A percentile compares a stretch with the other conserved stretches of the same genome.
phyloP scores from a whole-genome alignment of 139 green algal genomes.

The Chlamydomonas sp. region DNA sequence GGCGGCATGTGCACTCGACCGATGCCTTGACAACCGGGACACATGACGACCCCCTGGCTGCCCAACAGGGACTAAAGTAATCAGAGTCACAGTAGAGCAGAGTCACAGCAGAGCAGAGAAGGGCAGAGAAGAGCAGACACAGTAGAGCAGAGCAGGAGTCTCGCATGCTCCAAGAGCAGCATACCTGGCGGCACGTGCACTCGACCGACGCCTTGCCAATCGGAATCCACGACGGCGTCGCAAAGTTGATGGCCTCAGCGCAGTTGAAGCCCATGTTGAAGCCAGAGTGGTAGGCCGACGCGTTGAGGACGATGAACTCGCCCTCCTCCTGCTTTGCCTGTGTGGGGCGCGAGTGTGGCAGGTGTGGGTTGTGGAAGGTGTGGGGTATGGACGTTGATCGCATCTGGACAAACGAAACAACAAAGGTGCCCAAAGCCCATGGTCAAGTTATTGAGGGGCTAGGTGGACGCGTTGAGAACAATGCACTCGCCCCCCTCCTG shows the following conservation, averaged over 20 bases:
- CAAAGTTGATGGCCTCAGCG: slow-evolving; percentile 80
- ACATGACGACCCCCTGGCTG: slow-evolving; percentile 53
- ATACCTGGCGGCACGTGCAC: slow-evolving; percentile 48
- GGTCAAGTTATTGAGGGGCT: no score
- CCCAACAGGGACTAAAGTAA: no score
- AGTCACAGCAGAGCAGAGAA: no score
- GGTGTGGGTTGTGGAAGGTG: no score
- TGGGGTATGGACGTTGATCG: no score
- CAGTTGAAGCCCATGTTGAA: slow-evolving; percentile 84
- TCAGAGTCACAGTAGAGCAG: no score
- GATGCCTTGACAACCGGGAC: slow-evolving; percentile 43
- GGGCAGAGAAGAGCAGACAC: no score
- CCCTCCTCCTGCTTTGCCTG: slow-evolving; percentile 60
- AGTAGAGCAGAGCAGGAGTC: no score
- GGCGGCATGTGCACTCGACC: slow-evolving; percentile 43
- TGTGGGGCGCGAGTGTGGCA: no score
- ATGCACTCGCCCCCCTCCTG: slow-evolving; percentile 74
- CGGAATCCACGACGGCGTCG: slow-evolving; percentile 46
- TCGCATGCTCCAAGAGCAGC: no score
- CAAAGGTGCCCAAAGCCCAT: no score
- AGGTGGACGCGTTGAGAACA: slow-evolving; percentile 71
- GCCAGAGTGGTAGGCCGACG: slow-evolving; percentile 66
- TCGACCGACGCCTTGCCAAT: slow-evolving; percentile 38
- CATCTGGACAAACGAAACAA: no score
- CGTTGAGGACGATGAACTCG: slow-evolving; percentile 83